Conservation (phyloP, 2,329 filamentous ascomycete species). For the Colletotrichum coccodes region DNA sequence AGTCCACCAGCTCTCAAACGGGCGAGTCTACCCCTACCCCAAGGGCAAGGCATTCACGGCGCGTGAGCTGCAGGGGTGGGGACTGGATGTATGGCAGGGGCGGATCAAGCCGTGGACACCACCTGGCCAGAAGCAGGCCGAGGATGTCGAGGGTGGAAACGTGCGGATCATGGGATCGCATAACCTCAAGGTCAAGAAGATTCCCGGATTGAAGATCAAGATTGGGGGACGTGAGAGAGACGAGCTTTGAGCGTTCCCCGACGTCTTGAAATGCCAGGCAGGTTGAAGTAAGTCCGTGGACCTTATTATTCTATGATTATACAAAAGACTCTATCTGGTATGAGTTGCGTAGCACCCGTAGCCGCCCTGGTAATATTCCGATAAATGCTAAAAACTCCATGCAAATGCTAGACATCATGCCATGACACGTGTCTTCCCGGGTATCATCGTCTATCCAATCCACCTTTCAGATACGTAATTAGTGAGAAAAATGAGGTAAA, state of each 20-base stretch:
- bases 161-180: conserved; percentile 36
- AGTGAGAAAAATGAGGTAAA: neutral
- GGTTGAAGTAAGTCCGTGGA: neutral
- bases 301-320: conserved; percentile 19
- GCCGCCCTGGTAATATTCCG: neutral
- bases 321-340: conserved; percentile 13
- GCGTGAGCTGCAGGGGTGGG: conserved; percentile 45
- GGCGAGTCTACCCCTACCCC: conserved; percentile 48
- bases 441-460: conserved; percentile 26
- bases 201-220: conserved; percentile 40
- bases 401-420: conserved; percentile 19
- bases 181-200: conserved; percentile 37
- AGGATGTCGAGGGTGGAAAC: conserved; percentile 36
- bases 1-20: conserved; percentile 47
- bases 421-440: conserved; percentile 14
- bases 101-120: conserved; percentile 46
- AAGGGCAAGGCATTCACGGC: conserved; percentile 40
- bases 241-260: conserved; percentile 35
- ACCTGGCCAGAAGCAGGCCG: conserved; percentile 38
- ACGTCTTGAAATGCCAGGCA: neutral
- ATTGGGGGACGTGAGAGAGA: conserved; percentile 37
- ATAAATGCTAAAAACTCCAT: conserved; percentile 27
- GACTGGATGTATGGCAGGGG: conserved; percentile 49
- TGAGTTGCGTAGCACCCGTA: neutral
- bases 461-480: conserved; percentile 11